Evolutionary conservation across 2,329 filamentous ascomycete genomes (phyloP).

Genomic region (Paramyrothecium sp.): DNA sequence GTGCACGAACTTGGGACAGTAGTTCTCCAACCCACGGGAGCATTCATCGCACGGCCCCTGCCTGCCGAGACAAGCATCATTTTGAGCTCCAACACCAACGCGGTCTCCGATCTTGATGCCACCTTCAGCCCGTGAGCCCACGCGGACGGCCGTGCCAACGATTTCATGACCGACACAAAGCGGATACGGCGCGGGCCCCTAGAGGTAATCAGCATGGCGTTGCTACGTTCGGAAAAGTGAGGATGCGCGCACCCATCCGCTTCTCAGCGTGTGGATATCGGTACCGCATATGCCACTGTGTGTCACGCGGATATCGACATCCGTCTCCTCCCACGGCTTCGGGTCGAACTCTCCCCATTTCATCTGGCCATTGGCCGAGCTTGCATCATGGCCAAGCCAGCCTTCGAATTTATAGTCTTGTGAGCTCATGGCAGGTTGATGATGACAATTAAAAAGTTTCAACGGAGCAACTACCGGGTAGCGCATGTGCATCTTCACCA

Average conservation of each 20-base stretch:
- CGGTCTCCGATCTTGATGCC: constrained; percentile 60
- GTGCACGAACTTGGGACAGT: constrained; percentile 40
- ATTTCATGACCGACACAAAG: constrained; percentile 66
- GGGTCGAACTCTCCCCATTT: constrained; percentile 55
- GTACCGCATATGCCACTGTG: constrained; percentile 65
- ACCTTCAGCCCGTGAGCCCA: constrained; percentile 45
- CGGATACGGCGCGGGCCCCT: constrained; percentile 26
- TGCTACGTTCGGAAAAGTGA: too few relatives aligned
- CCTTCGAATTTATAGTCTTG: constrained; percentile 47
- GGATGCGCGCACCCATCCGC: constrained; percentile 40
- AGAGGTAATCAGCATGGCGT: not conserved
- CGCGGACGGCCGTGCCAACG: constrained; percentile 54
- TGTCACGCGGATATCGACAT: constrained; percentile 62
- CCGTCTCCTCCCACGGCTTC: constrained; percentile 62
- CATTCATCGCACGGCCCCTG: constrained; percentile 40
- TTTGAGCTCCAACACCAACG: constrained; percentile 63
- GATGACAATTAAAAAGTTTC: too few relatives aligned
- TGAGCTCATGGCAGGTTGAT: constrained; percentile 17
- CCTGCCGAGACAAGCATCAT: constrained; percentile 47
- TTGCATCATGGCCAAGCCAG: constrained; percentile 43
- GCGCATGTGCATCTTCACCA: not conserved
- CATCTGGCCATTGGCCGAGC: constrained; percentile 48
- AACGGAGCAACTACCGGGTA: too few relatives aligned
- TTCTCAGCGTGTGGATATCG: constrained; percentile 57
- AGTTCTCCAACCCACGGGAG: constrained; percentile 35